A percentile compares a stretch with the other conserved stretches of the same genome.
phyloP scores from a whole-genome alignment of 2,329 filamentous ascomycete species.

The Fusarium tanahbumbuense region DNA sequence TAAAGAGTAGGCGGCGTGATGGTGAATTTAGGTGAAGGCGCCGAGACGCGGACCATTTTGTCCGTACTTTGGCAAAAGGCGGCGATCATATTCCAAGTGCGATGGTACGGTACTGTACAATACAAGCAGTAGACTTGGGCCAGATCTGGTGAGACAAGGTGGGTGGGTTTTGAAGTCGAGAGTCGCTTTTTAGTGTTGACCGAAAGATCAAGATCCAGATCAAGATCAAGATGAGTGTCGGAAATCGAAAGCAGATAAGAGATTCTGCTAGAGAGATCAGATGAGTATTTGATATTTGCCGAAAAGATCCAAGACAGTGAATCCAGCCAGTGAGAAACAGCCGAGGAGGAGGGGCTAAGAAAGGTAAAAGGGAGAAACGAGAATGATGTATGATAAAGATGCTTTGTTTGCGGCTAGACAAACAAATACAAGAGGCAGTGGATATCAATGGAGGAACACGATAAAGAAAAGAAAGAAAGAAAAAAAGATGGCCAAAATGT shows the following conservation, averaged over 20 bases:
- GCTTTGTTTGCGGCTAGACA: not conserved
- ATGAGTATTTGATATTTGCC: constrained; percentile 41
- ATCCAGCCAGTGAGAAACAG: constrained; percentile 34
- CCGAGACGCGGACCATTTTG: constrained; percentile 23
- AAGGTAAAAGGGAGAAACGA: constrained; percentile 11
- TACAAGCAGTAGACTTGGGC: not conserved
- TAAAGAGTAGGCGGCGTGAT: constrained; percentile 21
- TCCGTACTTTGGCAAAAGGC: constrained; percentile 24
- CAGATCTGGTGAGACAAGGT: constrained; percentile 1
- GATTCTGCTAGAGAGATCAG: constrained; percentile 32
- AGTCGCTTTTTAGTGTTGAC: not conserved
- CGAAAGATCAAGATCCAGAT: constrained; percentile 1
- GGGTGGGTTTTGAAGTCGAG: not conserved
- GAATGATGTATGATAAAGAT: constrained; percentile 7
- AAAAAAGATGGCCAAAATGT: not conserved
- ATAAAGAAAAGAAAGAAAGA: not conserved
- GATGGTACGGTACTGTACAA: not conserved
- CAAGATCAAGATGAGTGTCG: constrained; percentile 6
- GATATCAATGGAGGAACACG: not conserved
- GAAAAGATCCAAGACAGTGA: constrained; percentile 19
- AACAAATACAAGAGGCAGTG: not conserved
- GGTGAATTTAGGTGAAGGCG: constrained; percentile 24
- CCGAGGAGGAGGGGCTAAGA: constrained; percentile 24
- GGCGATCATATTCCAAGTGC: constrained; percentile 23
- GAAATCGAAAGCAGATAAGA: constrained; percentile 25